Evolutionary conservation across 179 eudicot genomes (phyloP).

Genomic region (Carnegiea gigantea): DNA sequence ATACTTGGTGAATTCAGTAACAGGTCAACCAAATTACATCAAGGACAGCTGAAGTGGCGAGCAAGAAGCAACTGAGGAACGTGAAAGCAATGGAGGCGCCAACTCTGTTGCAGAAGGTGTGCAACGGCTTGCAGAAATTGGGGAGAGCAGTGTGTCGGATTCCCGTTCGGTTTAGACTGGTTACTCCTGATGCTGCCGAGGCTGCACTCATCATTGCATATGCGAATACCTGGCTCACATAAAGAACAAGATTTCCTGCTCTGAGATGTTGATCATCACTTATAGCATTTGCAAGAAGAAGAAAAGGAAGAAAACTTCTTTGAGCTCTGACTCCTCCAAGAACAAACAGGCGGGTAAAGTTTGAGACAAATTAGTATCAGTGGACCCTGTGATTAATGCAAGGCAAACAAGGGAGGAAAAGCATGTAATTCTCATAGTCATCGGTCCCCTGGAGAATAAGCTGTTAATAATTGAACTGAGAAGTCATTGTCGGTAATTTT

Average conservation of each 20-base stretch:
- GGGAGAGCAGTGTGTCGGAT: constrained; percentile 77
- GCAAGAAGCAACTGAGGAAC: constrained; percentile 68
- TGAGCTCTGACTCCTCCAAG: too few species aligned
- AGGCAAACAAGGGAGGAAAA: too few species aligned
- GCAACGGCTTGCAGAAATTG: constrained; percentile 86
- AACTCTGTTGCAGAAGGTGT: constrained; percentile 66
- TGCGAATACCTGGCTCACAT: constrained; percentile 57
- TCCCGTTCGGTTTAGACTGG: constrained; percentile 79
- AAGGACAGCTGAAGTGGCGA: constrained; percentile 61
- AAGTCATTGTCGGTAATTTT: too few species aligned
- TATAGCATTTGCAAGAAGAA: too few species aligned
- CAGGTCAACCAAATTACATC: constrained; percentile 73
- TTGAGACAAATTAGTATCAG: too few species aligned
- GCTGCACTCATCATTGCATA: constrained; percentile 88
- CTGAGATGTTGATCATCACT: too few species aligned
- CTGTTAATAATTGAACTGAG: too few species aligned
- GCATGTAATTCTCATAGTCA: too few species aligned
- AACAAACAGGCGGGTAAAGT: too few species aligned
- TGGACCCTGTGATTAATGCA: too few species aligned
- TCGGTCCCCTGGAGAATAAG: too few species aligned
- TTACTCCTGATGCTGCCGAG: constrained; percentile 89
- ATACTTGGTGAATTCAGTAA: constrained; percentile 21
- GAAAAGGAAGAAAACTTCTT: too few species aligned
- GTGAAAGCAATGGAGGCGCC: constrained; percentile 79
- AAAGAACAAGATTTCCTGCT: background rate